Conservation (phyloP, 2,329 filamentous ascomycete species). For the Anthostomella pinea region DNA sequence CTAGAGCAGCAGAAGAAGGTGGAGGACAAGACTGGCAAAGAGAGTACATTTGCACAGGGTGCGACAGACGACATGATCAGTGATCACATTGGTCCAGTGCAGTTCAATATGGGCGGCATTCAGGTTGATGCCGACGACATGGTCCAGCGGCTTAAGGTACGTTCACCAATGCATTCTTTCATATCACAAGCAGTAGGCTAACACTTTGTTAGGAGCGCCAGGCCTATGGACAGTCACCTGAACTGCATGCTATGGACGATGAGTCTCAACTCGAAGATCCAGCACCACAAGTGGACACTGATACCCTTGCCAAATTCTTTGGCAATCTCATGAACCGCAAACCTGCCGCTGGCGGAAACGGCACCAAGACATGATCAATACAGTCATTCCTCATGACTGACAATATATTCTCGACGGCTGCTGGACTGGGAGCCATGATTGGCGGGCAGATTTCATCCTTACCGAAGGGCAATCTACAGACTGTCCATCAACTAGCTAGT, state of each 20-base stretch:
- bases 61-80: constrained; percentile 47
- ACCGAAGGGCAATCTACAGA: background rate
- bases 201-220: constrained; percentile 51
- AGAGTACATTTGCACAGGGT: constrained; percentile 30
- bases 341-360: constrained; percentile 24
- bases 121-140: constrained; percentile 94
- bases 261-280: constrained; percentile 36
- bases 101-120: constrained; percentile 98
- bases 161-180: constrained; percentile 14
- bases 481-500: background rate
- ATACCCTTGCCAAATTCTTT: constrained; percentile 59
- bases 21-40: constrained; percentile 43
- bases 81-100: constrained; percentile 88
- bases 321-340: constrained; percentile 58
- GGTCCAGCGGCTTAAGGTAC: constrained; percentile 79
- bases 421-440: too few species aligned
- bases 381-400: background rate
- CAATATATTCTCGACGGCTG: too few species aligned
- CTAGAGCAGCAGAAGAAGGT: constrained; percentile 64
- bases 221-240: constrained; percentile 46
- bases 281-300: constrained; percentile 48
- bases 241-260: constrained; percentile 37
- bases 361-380: constrained; percentile 19
- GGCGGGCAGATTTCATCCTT: too few species aligned
- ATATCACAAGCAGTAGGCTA: constrained; percentile 15